Evolutionary conservation across 306 rosid species (phyloP), one percentile per base, ranked within the genome.

Genomic region (Cyamopsis tetragonoloba): DNA sequence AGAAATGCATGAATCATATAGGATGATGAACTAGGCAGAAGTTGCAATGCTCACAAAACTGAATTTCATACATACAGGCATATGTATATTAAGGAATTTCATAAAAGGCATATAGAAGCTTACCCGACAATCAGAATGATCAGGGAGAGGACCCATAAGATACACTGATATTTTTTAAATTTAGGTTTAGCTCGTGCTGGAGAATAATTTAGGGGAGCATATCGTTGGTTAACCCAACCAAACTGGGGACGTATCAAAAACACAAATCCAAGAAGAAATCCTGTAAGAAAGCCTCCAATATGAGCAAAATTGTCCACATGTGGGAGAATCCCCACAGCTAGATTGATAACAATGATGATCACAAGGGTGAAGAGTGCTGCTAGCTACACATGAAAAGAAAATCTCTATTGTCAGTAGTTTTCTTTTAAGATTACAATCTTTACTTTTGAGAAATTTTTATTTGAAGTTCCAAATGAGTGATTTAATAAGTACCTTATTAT

Each of bases 301-400:
- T 93, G 98, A 54, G 98, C 98, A 70, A 93, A 93, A 74, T 93
- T 93, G 81, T 93, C 98, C 73, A 93, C 88, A 6, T 88, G 96
- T 68, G 98, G 98, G 49, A 92, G 96, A 68, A 89, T 87, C 61
- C 98, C 98, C 62, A 93, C 92, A 3, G 87, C 98, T 77, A 93
- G 86, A 73, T 93, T 93, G 79, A 89, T 26, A 14, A 53, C 95
- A 55, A 93, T 77, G 82, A 93, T 86, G 75, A 89, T 38, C 75
- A 93, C 74, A 23, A 93, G 96, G 23, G 92, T 85, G 65, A 84
- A 12, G 59, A 93, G 77, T 63, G 96, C 98, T 67, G 84, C 82
- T 2, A 89, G 56, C 98, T 93, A 85, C 79, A 80, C 37, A 74
- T 20, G 51, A 35, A 28, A 48, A 53, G 14, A 60, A 59, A 73